Base-by-base conservation (phyloP, 345 rosid species). In the Firmiana major region DNA sequence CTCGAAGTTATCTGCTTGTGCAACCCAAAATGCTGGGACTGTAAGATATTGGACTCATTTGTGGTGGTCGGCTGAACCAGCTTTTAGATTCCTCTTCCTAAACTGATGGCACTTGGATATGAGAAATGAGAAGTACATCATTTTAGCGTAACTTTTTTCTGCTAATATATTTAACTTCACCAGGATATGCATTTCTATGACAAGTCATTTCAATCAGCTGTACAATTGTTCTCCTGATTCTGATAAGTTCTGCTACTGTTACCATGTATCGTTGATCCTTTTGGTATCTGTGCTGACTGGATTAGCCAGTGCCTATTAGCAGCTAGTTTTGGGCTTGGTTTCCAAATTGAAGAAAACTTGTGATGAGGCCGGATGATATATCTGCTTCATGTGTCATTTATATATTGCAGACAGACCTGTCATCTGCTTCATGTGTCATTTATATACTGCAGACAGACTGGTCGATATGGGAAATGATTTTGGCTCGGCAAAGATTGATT, bases 161-260 rank as follows among this genome's bases (percentile, higher is more conserved):
- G 24, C 63, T 17, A n/a, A 34, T 5, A 19, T 71, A 51, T 55
- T n/a, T 55, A 73, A 55, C 36, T 22, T 38, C 49, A 57, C 21
- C 48, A 72, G 34, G 63, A 21, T 72, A 55, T n/a, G 73, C 19
- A 45, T 68, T 45, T 68, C 55, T 68, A 60, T 40, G 40, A 6
- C 34, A 60, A 75, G 76, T 76, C 54, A 62, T 73, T 79, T 81
- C 74, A 1, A 51, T 51, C 55, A 48, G 77, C 28, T 81, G 82
- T 69, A 75, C 75, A 69, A 76, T 45, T 77, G 63, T 75, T 80
- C 74, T 77, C 75, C 28, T 74, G 42, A 73, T 75, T 75, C 64
- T 63, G 63, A 49, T 12, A 43, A 49, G 46, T 46, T 73, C 49
- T 77, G 79, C 31, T 21, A 9, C 36, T 51, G 42, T 51, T 38